Evolutionary conservation across 129 eudicot genomes (phyloP), one percentile per base, ranked within the genome.

Genomic region (Flaveria brownii): DNA sequence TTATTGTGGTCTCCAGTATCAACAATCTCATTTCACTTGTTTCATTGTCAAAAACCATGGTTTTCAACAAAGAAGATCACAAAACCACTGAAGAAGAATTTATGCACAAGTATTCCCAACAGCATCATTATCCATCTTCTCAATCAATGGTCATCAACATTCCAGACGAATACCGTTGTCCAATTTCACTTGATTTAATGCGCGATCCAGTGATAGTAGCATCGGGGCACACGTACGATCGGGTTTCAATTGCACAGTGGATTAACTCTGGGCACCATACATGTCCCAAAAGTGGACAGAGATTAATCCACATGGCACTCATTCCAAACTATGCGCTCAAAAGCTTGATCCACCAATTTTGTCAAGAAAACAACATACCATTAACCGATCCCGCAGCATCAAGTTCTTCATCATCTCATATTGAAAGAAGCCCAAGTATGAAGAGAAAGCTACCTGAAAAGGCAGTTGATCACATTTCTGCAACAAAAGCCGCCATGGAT

Each of bases 151-250:
- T 78, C 60, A 73, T 83, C 70, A 84, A 84, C 82, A 73, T 86
- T 59, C 97, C 98, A 8, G 91, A 87, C 33, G 98, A 90, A 68
- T 93, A 85, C 69, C 88, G 92, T 11, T 93, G 98, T 77, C 97
- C 97, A 8, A 90, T 93, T 71, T 85, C 98, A 25, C 96, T 86
- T 12, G 98, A 90, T 49, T 70, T 93, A 79, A 90, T 93, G 97
- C 73, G 78, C 60, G 98, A 93, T 47, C 98, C 98, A 1, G 98
- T 93, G 30, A 85, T 88, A n/a, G 86, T 90, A 71, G 95, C 97
- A 36, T 88, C 98, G 2, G 98, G 98, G 7, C 98, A 93, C 79
- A 90, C 97, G 1, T 92, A 90, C 47, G 96, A 93, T 62, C 85
- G 98, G 6, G 71, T 71, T 30, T 93, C 98, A 23, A 93, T 93